These are phyloP conservation scores for Tuber umbilicatum DNA, from an alignment of 495 filamentous ascomycete genomes.

Conservation along the genomic window DNA sequence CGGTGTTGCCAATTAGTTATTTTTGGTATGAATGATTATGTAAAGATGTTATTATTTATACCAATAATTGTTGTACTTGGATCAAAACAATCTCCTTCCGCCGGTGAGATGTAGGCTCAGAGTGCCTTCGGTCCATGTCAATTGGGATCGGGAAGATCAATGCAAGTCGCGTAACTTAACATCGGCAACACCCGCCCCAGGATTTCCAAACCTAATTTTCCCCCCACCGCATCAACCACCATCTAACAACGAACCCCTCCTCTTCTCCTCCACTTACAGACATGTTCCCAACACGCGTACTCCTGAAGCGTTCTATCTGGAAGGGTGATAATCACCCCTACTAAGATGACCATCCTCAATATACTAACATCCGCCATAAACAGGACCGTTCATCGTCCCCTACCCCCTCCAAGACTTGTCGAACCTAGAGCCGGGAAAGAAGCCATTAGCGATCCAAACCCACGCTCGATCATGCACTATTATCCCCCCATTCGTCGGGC, in stretches of 20 bases:
- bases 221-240: neutral
- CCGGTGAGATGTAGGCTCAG: too few species aligned
- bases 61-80: too few species aligned
- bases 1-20: too few species aligned
- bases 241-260: neutral
- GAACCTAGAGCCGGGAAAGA: conserved; percentile 46
- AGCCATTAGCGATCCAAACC: conserved; percentile 69
- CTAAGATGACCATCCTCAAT: neutral
- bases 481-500: conserved; percentile 88
- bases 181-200: neutral
- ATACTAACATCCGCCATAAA: conserved; percentile 11
- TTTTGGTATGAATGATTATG: too few species aligned
- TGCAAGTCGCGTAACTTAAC: neutral
- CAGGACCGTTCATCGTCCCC: conserved; percentile 29
- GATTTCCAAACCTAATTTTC: neutral
- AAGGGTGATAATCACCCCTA: conserved; percentile 46
- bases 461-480: conserved; percentile 88
- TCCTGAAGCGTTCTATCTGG: conserved; percentile 55
- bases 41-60: too few species aligned
- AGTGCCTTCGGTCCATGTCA: too few species aligned
- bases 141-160: too few species aligned
- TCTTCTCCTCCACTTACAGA: conserved; percentile 18
- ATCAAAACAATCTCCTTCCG: too few species aligned
- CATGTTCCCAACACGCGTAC: conserved; percentile 52
- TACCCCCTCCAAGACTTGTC: neutral